Conservation (phyloP, 768 basidiomycete species). For the Tubosaeta brunneosetosa region DNA sequence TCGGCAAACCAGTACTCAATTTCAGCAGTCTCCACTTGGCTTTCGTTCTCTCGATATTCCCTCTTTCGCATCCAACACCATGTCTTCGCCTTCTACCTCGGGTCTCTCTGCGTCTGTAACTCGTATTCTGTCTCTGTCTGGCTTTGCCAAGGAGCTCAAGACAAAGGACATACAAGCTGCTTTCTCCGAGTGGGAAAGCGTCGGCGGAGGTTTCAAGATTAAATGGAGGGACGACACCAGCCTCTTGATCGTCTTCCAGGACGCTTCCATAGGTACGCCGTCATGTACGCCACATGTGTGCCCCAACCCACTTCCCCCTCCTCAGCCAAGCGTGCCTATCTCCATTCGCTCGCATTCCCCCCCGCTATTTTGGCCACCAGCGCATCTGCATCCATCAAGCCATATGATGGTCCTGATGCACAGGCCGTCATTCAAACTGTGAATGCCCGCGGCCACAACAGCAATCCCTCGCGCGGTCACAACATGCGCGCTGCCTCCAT, state of each 20-base stretch:
- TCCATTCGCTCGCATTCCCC: slow-evolving; percentile 80
- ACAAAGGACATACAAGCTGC: slow-evolving; percentile 93
- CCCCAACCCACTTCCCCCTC: neutral
- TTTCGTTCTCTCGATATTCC: slow-evolving; percentile 14
- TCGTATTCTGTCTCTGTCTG: slow-evolving; percentile 86
- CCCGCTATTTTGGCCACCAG: slow-evolving; percentile 61
- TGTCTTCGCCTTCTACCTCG: slow-evolving; percentile 65
- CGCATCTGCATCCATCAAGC: slow-evolving; percentile 62
- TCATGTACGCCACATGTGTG: neutral
- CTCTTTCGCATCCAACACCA: slow-evolving; percentile 29
- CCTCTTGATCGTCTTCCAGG: slow-evolving; percentile 90
- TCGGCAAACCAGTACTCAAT: slow-evolving; percentile 22
- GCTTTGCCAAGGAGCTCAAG: slow-evolving; percentile 94
- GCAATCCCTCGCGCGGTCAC: slow-evolving; percentile 64
- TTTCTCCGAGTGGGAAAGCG: slow-evolving; percentile 83
- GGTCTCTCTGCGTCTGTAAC: slow-evolving; percentile 93
- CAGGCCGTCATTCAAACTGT: slow-evolving; percentile 80
- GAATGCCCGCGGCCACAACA: slow-evolving; percentile 64
- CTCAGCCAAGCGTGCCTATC: slow-evolving; percentile 48
- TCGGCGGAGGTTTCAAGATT: slow-evolving; percentile 93
- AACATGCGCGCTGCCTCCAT: slow-evolving; percentile 65
- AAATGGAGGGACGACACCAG: slow-evolving; percentile 99
- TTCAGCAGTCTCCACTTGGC: slow-evolving; percentile 12
- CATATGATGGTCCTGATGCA: slow-evolving; percentile 94
- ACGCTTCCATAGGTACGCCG: slow-evolving; percentile 80